phyloP scores from a whole-genome alignment of 352 stramenopile species.

The Pythium aquatile region DNA sequence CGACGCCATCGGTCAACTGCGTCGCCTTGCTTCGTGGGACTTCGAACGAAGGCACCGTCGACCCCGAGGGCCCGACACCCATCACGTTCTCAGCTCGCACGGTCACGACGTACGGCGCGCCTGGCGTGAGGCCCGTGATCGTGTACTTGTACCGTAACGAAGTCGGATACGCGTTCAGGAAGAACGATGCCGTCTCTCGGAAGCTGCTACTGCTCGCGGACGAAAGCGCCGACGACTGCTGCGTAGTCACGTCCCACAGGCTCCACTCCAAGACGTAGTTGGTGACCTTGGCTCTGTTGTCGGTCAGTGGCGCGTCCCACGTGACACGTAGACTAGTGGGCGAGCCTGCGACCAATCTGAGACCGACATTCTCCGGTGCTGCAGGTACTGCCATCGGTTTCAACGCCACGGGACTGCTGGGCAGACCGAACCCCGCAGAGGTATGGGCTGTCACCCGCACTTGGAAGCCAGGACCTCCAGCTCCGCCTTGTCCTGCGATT shows the following conservation, averaged over 20 bases:
- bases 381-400: constrained; percentile 90
- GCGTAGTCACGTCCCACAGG: constrained; percentile 37
- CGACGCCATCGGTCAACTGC: constrained; percentile 42
- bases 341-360: constrained; percentile 74
- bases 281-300: constrained; percentile 82
- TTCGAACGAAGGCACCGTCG: constrained; percentile 50
- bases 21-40: constrained; percentile 55
- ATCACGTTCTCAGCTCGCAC: constrained; percentile 79
- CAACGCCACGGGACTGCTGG: constrained; percentile 47
- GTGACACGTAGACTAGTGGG: constrained; percentile 75
- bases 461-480: constrained; percentile 47
- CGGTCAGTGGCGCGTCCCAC: constrained; percentile 81
- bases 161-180: constrained; percentile 40
- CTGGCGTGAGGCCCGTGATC: constrained; percentile 42
- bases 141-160: constrained; percentile 75
- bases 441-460: constrained; percentile 69
- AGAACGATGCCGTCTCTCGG: constrained; percentile 43
- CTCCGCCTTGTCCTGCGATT: constrained; percentile 33
- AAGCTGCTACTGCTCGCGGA: constrained; percentile 27
- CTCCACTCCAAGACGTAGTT: constrained; percentile 90
- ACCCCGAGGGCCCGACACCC: constrained; percentile 38
- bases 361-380: constrained; percentile 59
- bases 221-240: constrained; percentile 8
- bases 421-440: constrained; percentile 59
- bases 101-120: constrained; percentile 45